phyloP scores from a whole-genome alignment of 1,284 basidiomycete species.

The Tranzscheliella williamsii region DNA sequence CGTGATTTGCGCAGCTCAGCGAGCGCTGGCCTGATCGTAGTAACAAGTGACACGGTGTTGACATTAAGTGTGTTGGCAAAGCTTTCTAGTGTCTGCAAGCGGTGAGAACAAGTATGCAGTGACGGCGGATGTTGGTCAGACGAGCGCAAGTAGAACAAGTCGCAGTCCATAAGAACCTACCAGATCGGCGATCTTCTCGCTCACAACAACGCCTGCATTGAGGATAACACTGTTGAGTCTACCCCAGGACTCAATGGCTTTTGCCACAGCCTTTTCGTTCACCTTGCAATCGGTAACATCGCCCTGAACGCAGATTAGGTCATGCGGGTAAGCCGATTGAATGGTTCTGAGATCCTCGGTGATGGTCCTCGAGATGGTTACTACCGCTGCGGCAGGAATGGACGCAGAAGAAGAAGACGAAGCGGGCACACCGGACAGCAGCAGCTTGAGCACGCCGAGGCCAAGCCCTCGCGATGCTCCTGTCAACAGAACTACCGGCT shows the following conservation, averaged over 20 bases:
- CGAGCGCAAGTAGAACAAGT: too few species aligned
- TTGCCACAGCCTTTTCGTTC: conserved; percentile 67
- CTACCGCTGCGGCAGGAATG: conserved; percentile 66
- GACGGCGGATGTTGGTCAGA: too few species aligned
- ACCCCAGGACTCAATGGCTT: conserved; percentile 68
- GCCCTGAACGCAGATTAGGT: conserved; percentile 66
- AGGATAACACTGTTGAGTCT: conserved; percentile 75
- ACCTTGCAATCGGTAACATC: conserved; percentile 69
- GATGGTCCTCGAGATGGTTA: conserved; percentile 73
- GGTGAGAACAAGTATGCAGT: background rate
- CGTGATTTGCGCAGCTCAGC: conserved; percentile 68
- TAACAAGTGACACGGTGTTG: conserved; percentile 80
- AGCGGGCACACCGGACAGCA: conserved; percentile 63
- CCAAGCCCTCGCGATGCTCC: conserved; percentile 71
- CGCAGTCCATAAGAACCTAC: background rate
- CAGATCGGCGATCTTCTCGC: conserved; percentile 44
- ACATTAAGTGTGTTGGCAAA: conserved; percentile 69
- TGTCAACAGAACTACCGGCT: conserved; percentile 50
- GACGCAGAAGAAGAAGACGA: background rate
- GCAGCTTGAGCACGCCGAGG: conserved; percentile 70
- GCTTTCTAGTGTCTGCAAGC: conserved; percentile 65
- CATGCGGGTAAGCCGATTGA: conserved; percentile 53
- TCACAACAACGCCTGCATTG: conserved; percentile 72
- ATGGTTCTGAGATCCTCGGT: conserved; percentile 71
- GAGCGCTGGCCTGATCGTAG: conserved; percentile 69